phyloP scores from a whole-genome alignment of 2,329 filamentous ascomycete genomes.

The Neofusicoccum ribis region DNA sequence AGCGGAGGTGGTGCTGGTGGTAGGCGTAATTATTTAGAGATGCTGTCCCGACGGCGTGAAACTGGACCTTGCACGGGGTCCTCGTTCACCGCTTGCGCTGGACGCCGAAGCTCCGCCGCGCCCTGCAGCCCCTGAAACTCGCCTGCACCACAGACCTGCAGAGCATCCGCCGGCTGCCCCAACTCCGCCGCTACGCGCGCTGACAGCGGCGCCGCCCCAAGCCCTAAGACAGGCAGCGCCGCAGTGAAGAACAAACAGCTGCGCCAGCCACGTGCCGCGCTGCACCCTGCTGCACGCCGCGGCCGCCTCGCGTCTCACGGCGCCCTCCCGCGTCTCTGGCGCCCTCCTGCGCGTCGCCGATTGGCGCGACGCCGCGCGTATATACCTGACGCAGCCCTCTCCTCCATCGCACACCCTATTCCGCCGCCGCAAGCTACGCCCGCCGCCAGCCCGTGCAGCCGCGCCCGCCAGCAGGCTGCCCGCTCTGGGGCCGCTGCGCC shows the following conservation, averaged over 20 bases:
- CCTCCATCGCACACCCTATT: neutral
- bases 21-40: constrained; percentile 14
- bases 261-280: neutral
- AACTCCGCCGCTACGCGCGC: neutral
- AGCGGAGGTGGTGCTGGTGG: neutral
- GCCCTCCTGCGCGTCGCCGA: neutral
- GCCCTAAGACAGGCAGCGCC: neutral
- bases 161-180: neutral
- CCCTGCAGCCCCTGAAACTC: constrained; percentile 11
- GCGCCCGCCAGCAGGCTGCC: neutral
- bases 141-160: neutral
- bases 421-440: neutral
- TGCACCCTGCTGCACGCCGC: neutral
- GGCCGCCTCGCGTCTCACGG: neutral
- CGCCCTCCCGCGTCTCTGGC: neutral
- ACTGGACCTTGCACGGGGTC: constrained; percentile 17
- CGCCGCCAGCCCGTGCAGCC: neutral
- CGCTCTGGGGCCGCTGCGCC: constrained; percentile 5
- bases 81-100: constrained; percentile 10
- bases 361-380: neutral
- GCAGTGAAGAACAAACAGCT: neutral
- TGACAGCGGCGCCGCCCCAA: neutral
- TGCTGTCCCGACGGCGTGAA: constrained; percentile 17
- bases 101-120: neutral
- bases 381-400: neutral